phyloP scores from a whole-genome alignment of 129 eudicot species.

The Scalesia atractyloides region DNA sequence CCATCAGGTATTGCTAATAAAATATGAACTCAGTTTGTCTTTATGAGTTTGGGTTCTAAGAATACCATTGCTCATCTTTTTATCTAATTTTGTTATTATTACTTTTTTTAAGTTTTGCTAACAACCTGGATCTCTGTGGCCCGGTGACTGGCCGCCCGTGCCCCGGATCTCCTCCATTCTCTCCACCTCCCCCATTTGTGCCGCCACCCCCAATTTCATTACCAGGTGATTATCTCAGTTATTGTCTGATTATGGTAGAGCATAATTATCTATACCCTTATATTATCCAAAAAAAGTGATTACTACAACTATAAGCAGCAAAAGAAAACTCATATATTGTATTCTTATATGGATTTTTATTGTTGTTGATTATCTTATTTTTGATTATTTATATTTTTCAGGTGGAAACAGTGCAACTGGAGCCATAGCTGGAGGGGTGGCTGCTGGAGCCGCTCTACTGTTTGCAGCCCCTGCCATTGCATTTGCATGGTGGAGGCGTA shows the following conservation, averaged over 20 bases:
- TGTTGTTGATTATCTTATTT: background rate
- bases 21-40: constrained; percentile 1
- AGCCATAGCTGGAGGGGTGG: constrained; percentile 96
- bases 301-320: background rate
- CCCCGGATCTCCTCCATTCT: constrained; percentile 95
- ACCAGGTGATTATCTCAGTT: constrained; percentile 48
- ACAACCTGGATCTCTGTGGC: constrained; percentile 82
- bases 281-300: background rate
- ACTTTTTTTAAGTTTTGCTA: constrained; percentile 70
- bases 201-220: constrained; percentile 56
- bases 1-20: constrained; percentile 64
- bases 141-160: constrained; percentile 90
- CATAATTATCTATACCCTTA: constrained; percentile 6
- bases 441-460: constrained; percentile 92
- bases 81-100: background rate
- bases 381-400: constrained; percentile 14
- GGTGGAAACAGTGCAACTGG: constrained; percentile 82
- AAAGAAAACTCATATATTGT: background rate
- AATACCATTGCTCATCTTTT: background rate
- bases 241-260: background rate
- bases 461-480: constrained; percentile 96
- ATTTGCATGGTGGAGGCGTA: constrained; percentile 91
- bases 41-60: constrained; percentile 2
- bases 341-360: background rate
- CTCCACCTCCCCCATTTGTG: constrained; percentile 94